Evolutionary conservation across 78 protist genomes (phyloP).

Genomic region (Emiliania huxleyi): DNA sequence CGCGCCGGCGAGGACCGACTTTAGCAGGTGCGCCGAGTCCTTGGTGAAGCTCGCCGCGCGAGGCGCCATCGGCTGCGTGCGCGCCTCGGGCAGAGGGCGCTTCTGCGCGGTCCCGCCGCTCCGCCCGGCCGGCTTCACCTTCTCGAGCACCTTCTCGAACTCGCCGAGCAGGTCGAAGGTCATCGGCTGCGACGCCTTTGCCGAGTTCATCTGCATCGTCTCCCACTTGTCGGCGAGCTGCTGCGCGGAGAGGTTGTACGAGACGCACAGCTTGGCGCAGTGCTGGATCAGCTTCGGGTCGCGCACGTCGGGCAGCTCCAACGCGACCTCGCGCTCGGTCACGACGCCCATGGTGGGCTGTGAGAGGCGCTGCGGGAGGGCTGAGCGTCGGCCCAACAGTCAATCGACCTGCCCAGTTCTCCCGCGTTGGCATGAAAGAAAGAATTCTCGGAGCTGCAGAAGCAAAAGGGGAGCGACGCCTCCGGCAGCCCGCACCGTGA

Average conservation of each 20-base stretch:
- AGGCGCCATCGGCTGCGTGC: background rate
- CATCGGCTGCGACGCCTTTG: background rate
- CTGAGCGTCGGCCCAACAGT: too few relatives aligned
- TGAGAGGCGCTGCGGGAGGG: too few relatives aligned
- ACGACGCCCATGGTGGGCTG: background rate
- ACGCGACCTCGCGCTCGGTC: background rate
- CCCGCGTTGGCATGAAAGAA: too few relatives aligned
- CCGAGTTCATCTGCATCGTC: background rate
- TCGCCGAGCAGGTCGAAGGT: background rate
- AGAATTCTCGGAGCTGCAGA: too few relatives aligned
- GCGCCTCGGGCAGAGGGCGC: background rate
- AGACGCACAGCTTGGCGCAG: background rate
- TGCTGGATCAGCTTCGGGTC: background rate
- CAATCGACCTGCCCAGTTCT: too few relatives aligned
- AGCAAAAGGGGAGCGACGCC: too few relatives aligned
- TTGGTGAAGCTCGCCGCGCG: background rate
- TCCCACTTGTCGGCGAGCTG: background rate
- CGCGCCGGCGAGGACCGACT: background rate
- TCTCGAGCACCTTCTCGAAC: background rate
- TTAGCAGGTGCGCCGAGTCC: background rate
- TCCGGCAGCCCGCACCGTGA: too few relatives aligned
- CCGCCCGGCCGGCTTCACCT: background rate
- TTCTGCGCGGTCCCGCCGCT: background rate
- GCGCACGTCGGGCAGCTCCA: background rate
- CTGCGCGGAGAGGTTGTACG: background rate